A percentile compares a stretch with the other conserved stretches of the same genome.
Conservation (phyloP, 345 rosid genomes). For the Brassica napus region Da-Ae NC_063446.1:2795001-2795500, state of each 20-base stretch:
- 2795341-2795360: too few species aligned
- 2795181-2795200: too few species aligned
- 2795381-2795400: neutral
- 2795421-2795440: conserved; percentile 80
- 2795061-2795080: neutral
- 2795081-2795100: neutral
- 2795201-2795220: too few species aligned
- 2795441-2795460: conserved; percentile 62
- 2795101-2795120: neutral
- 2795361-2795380: too few species aligned
- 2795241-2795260: too few species aligned
- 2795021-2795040: neutral
- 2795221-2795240: too few species aligned
- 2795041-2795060: neutral
- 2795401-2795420: conserved; percentile 68
- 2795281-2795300: too few species aligned
- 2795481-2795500: conserved; percentile 23
- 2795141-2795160: too few species aligned
- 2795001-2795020: too few species aligned
- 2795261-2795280: neutral
- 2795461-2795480: conserved; percentile 56
- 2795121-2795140: neutral
- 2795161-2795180: too few species aligned
- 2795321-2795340: too few species aligned
- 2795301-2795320: too few species aligned